These are phyloP conservation scores for Ceratobasidium sp. DNA, from an alignment of 1,284 basidiomycete genomes.

Conservation along the genomic window DNA sequence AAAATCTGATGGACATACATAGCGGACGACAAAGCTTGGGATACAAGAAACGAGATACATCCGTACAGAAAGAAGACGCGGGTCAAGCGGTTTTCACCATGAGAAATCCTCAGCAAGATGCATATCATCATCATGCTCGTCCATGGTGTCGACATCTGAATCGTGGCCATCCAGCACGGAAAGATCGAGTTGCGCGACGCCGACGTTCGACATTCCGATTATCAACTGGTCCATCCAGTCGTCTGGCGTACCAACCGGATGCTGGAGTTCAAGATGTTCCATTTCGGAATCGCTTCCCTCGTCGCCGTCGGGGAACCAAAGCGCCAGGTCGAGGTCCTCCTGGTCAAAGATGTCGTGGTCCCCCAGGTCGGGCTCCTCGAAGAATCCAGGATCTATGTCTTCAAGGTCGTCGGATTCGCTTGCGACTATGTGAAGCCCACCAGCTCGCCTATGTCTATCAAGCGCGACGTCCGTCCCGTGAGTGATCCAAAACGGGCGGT, in stretches of 20 bases:
- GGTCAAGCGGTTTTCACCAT: not conserved
- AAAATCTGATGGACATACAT: not conserved
- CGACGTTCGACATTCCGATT: conserved; percentile 21
- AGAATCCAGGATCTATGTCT: not conserved
- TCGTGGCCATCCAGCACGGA: conserved; percentile 23
- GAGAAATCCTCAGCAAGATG: not conserved
- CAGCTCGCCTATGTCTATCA: conserved; percentile 26
- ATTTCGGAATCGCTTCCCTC: not conserved
- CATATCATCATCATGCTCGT: conserved; percentile 14
- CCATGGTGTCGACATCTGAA: not conserved
- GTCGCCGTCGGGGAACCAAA: conserved; percentile 32
- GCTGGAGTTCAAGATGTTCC: conserved; percentile 1
- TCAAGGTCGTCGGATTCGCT: not conserved
- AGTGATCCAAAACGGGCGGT: conserved; percentile 35
- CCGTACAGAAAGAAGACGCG: not conserved
- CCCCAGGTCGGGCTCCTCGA: conserved; percentile 19
- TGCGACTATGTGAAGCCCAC: conserved; percentile 23
- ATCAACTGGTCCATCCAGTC: conserved; percentile 35
- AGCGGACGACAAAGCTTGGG: not conserved
- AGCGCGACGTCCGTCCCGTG: conserved; percentile 23
- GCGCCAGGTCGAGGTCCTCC: conserved; percentile 16
- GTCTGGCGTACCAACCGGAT: not conserved
- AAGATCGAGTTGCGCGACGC: conserved; percentile 28
- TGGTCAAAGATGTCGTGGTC: conserved; percentile 12
- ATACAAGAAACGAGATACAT: not conserved